A percentile compares a stretch with the other conserved stretches of the same genome.
Conservation (phyloP, 208 protist genomes). For the Willaertia magna region DNA sequence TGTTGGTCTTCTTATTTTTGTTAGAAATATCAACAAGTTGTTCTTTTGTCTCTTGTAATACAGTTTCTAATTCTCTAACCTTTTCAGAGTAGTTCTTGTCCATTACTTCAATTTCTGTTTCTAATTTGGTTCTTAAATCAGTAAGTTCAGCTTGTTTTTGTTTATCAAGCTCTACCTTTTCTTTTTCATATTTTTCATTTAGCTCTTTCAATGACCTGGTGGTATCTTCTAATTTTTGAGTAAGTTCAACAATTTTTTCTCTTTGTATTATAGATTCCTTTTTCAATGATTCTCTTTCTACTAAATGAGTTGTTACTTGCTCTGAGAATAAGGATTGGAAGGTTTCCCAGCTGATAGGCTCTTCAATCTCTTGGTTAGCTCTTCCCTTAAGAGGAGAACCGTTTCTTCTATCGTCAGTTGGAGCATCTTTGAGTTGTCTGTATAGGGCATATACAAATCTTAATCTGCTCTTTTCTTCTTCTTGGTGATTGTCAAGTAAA, state of each 20-base stretch:
- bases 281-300: not conserved
- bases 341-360: slow-evolving; percentile 1
- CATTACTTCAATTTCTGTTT: not conserved
- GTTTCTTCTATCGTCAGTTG: not conserved
- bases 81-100: not conserved
- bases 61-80: not conserved
- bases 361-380: not conserved
- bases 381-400: not conserved
- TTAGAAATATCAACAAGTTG: not conserved
- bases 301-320: not conserved
- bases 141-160: not conserved
- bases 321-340: not conserved
- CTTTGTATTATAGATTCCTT: not conserved
- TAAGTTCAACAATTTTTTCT: not conserved
- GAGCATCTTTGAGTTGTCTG: not conserved
- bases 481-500: not conserved
- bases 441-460: not conserved
- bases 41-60: not conserved
- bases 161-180: not conserved
- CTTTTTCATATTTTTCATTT: not conserved
- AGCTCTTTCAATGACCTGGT: not conserved
- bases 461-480: not conserved
- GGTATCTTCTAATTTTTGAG: no score
- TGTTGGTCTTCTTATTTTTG: not conserved
- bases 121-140: not conserved